phyloP scores from a whole-genome alignment of 2,329 filamentous ascomycete genomes.

The Periconia digitata region DNA sequence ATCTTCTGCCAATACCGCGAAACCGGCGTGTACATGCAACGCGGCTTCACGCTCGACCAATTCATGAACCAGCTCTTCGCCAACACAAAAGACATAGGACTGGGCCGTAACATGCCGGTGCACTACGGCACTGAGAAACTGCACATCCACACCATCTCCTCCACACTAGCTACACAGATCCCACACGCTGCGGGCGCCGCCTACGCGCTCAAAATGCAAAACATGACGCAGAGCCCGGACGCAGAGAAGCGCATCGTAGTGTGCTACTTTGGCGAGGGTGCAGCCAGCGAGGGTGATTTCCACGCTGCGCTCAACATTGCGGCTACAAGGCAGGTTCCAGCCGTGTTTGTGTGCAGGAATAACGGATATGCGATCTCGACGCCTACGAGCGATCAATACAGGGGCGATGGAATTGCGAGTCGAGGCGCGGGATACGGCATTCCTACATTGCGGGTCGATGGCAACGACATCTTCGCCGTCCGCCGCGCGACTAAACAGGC shows the following conservation, averaged over 20 bases:
- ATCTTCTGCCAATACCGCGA: conserved; percentile 95
- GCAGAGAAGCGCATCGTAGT: conserved; percentile 64
- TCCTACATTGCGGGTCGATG: conserved; percentile 86
- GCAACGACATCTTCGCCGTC: conserved; percentile 92
- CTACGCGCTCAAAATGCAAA: conserved; percentile 83
- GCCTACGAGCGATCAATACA: conserved; percentile 86
- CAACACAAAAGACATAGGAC: conserved; percentile 76
- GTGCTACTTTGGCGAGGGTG: conserved; percentile 89
- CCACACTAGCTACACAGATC: conserved; percentile 83
- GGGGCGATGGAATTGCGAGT: conserved; percentile 86
- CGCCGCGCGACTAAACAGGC: conserved; percentile 78
- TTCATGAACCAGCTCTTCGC: conserved; percentile 97
- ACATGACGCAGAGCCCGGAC: conserved; percentile 67
- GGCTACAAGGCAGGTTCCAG: conserved; percentile 82
- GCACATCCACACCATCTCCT: conserved; percentile 87
- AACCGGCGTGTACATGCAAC: conserved; percentile 84
- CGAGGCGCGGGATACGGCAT: conserved; percentile 91
- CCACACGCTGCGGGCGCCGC: conserved; percentile 86
- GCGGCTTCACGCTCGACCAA: conserved; percentile 81
- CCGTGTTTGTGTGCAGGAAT: conserved; percentile 88
- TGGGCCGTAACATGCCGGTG: conserved; percentile 93
- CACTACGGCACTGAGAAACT: conserved; percentile 86
- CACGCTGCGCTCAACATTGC: conserved; percentile 90
- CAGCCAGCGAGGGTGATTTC: conserved; percentile 88
- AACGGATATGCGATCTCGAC: conserved; percentile 92